phyloP scores from a whole-genome alignment of 75 land plant species.

The Picea glauca region DNA sequence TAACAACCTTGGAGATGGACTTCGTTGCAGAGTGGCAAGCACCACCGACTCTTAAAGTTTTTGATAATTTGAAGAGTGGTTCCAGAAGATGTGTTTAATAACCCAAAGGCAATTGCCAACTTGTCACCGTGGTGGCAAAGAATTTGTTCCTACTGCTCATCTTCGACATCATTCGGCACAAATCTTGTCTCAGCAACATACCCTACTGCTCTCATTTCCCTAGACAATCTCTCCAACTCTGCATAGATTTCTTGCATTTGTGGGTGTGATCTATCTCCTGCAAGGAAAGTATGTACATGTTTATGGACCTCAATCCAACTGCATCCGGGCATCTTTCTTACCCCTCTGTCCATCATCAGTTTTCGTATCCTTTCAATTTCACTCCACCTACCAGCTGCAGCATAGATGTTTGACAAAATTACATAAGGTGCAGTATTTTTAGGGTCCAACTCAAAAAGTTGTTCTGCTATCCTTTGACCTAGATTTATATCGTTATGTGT shows the following conservation, averaged over 20 bases:
- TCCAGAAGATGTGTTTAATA: conserved; percentile 8
- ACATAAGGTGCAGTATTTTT: conserved; percentile 8
- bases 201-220: conserved; percentile 6
- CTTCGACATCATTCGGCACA: not conserved
- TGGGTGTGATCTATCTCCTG: conserved; percentile 1
- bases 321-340: conserved; percentile 3
- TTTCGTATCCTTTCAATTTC: conserved; percentile 3
- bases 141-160: conserved; percentile 1
- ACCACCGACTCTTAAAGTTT: not conserved
- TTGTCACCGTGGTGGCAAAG: conserved; percentile 5
- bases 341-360: not conserved
- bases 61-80: conserved; percentile 2
- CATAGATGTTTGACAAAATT: conserved; percentile 13
- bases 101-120: conserved; percentile 7
- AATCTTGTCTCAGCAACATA: not conserved
- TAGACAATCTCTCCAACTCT: conserved; percentile 10
- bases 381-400: conserved; percentile 9
- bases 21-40: conserved; percentile 9
- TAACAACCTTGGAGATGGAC: conserved; percentile 11
- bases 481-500: conserved; percentile 1
- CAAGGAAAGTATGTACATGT: not conserved
- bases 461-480: not conserved
- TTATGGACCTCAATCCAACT: conserved; percentile 17
- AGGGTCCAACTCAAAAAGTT: not conserved
- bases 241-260: conserved; percentile 7